A percentile compares a stretch with the other conserved stretches of the same genome.
Conservation (phyloP, 805 yeast species). For the Isabelozyma rhagii region DNA sequence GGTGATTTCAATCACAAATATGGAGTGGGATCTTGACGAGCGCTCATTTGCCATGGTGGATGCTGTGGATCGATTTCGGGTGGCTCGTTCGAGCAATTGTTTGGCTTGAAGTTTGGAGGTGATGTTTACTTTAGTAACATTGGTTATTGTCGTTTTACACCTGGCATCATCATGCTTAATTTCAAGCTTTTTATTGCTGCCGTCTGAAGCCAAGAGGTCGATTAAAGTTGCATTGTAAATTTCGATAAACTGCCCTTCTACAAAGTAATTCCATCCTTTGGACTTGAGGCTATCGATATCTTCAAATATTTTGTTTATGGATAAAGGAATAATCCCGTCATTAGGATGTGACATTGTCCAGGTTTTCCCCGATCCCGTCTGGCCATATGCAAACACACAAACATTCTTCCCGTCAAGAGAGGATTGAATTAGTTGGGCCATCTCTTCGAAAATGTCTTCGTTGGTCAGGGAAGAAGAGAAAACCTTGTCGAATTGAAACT, state of each 20-base stretch:
- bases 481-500: conserved; percentile 74
- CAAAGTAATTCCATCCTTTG: conserved; percentile 60
- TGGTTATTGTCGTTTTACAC: conserved; percentile 59
- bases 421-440: conserved; percentile 77
- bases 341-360: conserved; percentile 72
- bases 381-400: conserved; percentile 95
- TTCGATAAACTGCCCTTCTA: conserved; percentile 78
- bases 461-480: conserved; percentile 58
- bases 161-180: conserved; percentile 63
- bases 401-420: conserved; percentile 86
- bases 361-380: conserved; percentile 94
- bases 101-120: conserved; percentile 47
- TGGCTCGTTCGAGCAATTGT: conserved; percentile 51
- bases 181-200: conserved; percentile 47
- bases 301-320: conserved; percentile 67
- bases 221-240: conserved; percentile 81
- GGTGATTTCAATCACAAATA: conserved; percentile 60
- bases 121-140: conserved; percentile 50
- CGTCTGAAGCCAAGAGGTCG: conserved; percentile 52
- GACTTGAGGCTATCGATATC: conserved; percentile 46
- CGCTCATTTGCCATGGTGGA: conserved; percentile 76
- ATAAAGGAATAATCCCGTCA: conserved; percentile 80
- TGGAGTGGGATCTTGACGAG: conserved; percentile 90
- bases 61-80: conserved; percentile 68
- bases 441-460: conserved; percentile 70